A percentile compares a stretch with the other conserved stretches of the same genome.
These are phyloP conservation scores for Ochromonas danica DNA, from an alignment of 108 stramenopile genomes.

Conservation along the genomic window DNA sequence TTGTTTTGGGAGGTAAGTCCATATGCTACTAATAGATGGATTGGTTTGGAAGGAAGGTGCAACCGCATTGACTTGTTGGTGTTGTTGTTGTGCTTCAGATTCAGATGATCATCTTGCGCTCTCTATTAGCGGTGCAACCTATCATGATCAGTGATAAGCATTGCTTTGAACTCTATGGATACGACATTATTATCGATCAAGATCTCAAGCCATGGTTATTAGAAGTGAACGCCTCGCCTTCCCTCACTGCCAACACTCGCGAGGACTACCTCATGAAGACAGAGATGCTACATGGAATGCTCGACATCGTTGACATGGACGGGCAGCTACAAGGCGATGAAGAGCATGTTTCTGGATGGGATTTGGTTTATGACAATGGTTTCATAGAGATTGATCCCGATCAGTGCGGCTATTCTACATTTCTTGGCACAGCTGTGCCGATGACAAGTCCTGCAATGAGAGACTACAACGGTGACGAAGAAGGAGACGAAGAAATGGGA, in stretches of 20 bases:
- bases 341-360: conserved; percentile 39
- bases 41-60: too few species aligned
- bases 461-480: too few species aligned
- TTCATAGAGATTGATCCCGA: conserved; percentile 37
- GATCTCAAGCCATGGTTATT: conserved; percentile 63
- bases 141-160: conserved; percentile 65
- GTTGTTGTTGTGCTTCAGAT: conserved; percentile 59
- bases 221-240: conserved; percentile 66
- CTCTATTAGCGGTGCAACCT: conserved; percentile 60
- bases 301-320: conserved; percentile 64
- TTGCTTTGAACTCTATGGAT: conserved; percentile 68
- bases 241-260: conserved; percentile 58
- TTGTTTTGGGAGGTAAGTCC: conserved; percentile 33
- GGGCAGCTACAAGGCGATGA: conserved; percentile 38
- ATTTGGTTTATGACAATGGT: conserved; percentile 36
- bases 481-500: too few species aligned
- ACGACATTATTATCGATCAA: conserved; percentile 62
- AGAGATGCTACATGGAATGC: conserved; percentile 56
- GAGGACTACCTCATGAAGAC: conserved; percentile 58
- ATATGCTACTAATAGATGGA: not conserved
- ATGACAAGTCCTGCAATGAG: too few species aligned
- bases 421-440: conserved; percentile 29
- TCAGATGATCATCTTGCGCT: conserved; percentile 50
- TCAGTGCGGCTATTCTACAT: conserved; percentile 31
- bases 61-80: not conserved